Base-by-base conservation (phyloP, 116 monocot genomes). In the Trichopus zeylanicus region DNA sequence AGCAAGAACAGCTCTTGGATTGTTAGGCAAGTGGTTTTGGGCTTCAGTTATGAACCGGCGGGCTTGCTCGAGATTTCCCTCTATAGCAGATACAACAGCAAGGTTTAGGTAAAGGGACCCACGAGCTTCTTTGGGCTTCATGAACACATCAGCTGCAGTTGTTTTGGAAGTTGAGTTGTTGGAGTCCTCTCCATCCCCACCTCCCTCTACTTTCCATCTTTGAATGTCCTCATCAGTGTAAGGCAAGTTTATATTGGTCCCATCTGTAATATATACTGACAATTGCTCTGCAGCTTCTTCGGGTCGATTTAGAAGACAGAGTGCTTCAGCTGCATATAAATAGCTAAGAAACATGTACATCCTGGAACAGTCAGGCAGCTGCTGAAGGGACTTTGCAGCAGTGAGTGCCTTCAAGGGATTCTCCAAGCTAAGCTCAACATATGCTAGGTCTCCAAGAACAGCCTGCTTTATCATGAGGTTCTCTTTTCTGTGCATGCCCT, bases 261-360 rank as follows among this genome's bases (percentile, higher is more conserved):
- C 70, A 19, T 73, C 80, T 1, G 28, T 59, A 29, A 91, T n/a
- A 34, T 77, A 97, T 15, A 67, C 26, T 5, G 77, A 75, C 7
- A 97, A 60, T 21, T 70, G 68, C 26, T 91, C 87, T 19, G 74
- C 78, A 62, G 97, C 91, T 70, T 91, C 97, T 53, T 77, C 69
- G 1, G 71, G 81, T 63, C 78, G 58, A 55, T 85, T 87, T 29
- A 97, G 74, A 31, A 19, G 53, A 59, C 91, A 90, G 6, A 97
- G 84, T 39, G 97, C 87, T 77, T 97, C 97, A 2, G 87, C 97
- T 7, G 87, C 81, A 80, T 97, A 97, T 47, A 79, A 58, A 60
- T 63, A 75, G 31, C 79, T 67, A 4, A 97, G 69, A 69, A 87
- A 97, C 4, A 55, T 2, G 46, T 75, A 82, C 34, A 82, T 74